phyloP scores from a whole-genome alignment of 768 basidiomycete genomes.

The Phaffia australis region DNA sequence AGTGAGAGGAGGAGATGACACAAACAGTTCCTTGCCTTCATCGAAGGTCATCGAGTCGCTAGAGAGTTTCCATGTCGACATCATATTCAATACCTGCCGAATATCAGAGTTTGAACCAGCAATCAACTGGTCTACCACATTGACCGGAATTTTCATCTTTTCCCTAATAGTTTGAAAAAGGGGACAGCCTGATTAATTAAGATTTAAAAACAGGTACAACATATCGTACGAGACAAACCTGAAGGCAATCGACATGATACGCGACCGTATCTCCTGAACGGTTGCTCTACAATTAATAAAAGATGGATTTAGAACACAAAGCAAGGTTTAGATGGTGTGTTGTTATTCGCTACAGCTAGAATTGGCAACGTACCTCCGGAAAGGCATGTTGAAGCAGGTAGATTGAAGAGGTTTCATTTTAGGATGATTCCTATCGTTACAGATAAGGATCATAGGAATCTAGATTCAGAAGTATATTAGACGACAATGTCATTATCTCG shows the following conservation, averaged over 20 bases:
- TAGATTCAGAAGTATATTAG: constrained; percentile 35
- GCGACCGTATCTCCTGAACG: constrained; percentile 62
- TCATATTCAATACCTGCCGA: constrained; percentile 92
- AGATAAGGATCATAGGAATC: constrained; percentile 96
- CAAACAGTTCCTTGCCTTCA: constrained; percentile 79
- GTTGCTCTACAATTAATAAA: constrained; percentile 52
- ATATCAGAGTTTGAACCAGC: constrained; percentile 86
- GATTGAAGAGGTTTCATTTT: constrained; percentile 76
- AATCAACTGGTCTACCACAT: constrained; percentile 86
- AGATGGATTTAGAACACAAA: not conserved
- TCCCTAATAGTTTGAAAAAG: constrained; percentile 47
- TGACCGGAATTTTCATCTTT: constrained; percentile 79
- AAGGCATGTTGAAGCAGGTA: constrained; percentile 64
- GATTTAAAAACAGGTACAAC: not conserved
- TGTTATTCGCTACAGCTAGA: not conserved
- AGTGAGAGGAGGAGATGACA: constrained; percentile 22
- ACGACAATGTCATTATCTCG: not conserved
- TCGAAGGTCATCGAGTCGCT: constrained; percentile 71
- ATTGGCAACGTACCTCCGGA: constrained; percentile 52
- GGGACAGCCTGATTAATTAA: not conserved
- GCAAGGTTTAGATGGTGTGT: not conserved
- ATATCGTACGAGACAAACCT: constrained; percentile 50
- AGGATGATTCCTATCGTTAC: constrained; percentile 74
- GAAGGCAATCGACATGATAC: constrained; percentile 76
- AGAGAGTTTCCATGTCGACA: constrained; percentile 92